Base-by-base conservation (phyloP, 148 eudicot species). In the Heliamphora exappendiculata region DNA sequence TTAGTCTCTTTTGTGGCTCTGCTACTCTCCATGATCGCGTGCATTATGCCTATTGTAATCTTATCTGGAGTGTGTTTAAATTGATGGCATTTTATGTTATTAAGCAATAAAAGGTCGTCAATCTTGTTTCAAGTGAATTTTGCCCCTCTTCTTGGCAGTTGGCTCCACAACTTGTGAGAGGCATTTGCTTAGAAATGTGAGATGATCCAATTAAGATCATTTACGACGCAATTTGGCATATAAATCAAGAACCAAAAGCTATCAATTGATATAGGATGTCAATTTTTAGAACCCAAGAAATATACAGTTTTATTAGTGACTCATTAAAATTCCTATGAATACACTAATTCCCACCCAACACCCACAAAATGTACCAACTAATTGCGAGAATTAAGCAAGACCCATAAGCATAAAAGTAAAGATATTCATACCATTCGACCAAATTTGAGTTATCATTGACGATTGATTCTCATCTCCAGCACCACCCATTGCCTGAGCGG, bases 391-490 rank as follows among this genome's bases (percentile, higher is more conserved):
- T 26, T 7, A 55, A 68, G 31, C 44, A 70, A 55, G 26, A 7
- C 62, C 36, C 19, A 78, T 20, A 71, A 20, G 31, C 62, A 49
- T 39, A 29, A 26, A 45, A 45, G 54, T 69, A 9, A 69, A 44
- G 2, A 36, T 1, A 69, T 44, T 44, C 34, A 37, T 76, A 76
- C 78, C 80, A 39, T 7, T 49, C 7, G 75, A 70, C 26, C 19
- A 60, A 14, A 10, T 28, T 45, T 60, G 17, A 28, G 4, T 22
- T 62, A 47, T n/a, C 42, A 26, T 14, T 28, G 67, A 20, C 71
- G 33, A 50, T 11, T 49, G 37, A 75, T 17, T 60, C 78, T 75
- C 64, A 26, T 14, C 34, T 65, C 66, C 72, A 68, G 34, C 69
- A 44, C 33, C 20, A 42, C 0, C 66, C 11, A 5, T 26, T 6